Conservation (phyloP, 139 green algal genomes). For the Chlorella sp. region DNA sequence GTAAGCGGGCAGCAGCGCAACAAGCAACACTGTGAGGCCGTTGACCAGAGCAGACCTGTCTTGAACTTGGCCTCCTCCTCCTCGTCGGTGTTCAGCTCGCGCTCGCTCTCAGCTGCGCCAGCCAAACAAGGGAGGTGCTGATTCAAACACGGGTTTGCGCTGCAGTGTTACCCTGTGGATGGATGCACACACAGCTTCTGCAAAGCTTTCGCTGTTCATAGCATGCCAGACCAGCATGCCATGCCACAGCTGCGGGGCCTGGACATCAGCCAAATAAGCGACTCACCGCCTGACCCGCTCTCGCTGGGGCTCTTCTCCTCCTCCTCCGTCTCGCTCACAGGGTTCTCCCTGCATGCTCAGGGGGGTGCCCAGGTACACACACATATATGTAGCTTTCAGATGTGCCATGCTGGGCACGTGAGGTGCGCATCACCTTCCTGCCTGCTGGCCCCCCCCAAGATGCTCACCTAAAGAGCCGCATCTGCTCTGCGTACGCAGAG, state of each 20-base stretch:
- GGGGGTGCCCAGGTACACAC: background rate
- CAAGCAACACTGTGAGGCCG: background rate
- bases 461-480: constrained; percentile 55
- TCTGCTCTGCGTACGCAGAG: constrained; percentile 61
- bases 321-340: constrained; percentile 25
- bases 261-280: background rate
- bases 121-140: background rate
- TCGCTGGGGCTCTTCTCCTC: constrained; percentile 19
- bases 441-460: background rate
- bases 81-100: constrained; percentile 17
- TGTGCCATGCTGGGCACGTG: background rate
- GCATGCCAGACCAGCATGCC: background rate
- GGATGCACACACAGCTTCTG: background rate
- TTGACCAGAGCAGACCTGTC: background rate
- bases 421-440: background rate
- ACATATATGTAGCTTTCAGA: background rate
- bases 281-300: constrained; percentile 39
- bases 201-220: background rate
- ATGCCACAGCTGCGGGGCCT: background rate
- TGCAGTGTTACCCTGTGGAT: background rate
- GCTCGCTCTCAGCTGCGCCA: background rate
- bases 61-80: constrained; percentile 60
- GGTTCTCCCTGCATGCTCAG: constrained; percentile 34
- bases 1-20: background rate
- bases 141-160: background rate